phyloP scores from a whole-genome alignment of 768 basidiomycete genomes.

The Cyclocybe aegerita region DNA sequence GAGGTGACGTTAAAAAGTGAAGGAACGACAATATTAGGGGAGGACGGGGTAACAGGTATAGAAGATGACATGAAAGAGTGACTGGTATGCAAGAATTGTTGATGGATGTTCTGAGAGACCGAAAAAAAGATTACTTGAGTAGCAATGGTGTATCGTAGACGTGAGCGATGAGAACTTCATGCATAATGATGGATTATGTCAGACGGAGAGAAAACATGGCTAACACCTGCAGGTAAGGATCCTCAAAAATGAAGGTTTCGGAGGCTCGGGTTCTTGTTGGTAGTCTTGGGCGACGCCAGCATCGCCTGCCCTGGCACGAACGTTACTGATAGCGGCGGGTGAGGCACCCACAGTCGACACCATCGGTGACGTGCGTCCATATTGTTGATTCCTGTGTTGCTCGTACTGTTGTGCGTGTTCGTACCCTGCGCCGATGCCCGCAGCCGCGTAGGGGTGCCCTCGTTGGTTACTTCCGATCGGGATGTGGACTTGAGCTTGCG shows the following conservation, averaged over 20 bases:
- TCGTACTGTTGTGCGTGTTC: conserved; percentile 63
- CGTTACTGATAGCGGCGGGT: conserved; percentile 70
- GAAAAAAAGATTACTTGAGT: conserved; percentile 15
- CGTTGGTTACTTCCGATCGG: conserved; percentile 59
- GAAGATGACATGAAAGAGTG: conserved; percentile 15
- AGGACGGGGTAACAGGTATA: conserved; percentile 16
- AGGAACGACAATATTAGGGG: conserved; percentile 18
- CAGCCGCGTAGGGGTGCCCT: conserved; percentile 72
- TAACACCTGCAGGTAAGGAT: conserved; percentile 82
- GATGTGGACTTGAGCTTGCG: conserved; percentile 73
- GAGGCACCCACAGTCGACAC: conserved; percentile 66
- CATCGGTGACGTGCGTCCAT: conserved; percentile 85
- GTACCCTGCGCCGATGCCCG: conserved; percentile 48
- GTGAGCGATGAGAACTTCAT: conserved; percentile 6
- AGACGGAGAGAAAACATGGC: conserved; percentile 18
- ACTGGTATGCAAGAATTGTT: conserved; percentile 17
- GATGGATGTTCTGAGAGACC: conserved; percentile 3
- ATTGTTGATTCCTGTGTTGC: conserved; percentile 54
- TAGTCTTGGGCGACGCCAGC: conserved; percentile 59
- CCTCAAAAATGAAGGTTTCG: conserved; percentile 57
- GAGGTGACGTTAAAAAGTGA: conserved; percentile 30
- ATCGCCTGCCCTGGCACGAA: conserved; percentile 70
- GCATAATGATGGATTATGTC: not conserved
- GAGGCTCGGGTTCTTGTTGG: conserved; percentile 47
- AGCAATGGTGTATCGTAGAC: conserved; percentile 12